Evolutionary conservation across 257 asterid species (phyloP), one percentile per base, ranked within the genome.

Genomic region (Solanum rostratum): DNA sequence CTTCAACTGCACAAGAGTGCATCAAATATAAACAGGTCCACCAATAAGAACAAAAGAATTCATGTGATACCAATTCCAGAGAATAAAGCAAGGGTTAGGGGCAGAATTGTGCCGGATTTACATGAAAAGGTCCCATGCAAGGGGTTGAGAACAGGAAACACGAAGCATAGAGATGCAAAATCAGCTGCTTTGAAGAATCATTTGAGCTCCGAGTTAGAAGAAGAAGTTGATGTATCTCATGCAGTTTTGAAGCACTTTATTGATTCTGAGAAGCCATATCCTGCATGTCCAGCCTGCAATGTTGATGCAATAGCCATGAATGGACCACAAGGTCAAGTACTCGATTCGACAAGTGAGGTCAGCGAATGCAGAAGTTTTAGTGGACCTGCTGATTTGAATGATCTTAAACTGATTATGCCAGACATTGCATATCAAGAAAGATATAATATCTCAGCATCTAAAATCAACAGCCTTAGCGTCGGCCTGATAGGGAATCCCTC

Each of bases 21-120:
- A 52, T 41, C 65, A 65, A 50, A 46, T 63, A 79, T 33, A 79
- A 81, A 24, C 12, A 68, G 30, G 57, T 41, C 24, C 46, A 46
- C 80, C 29, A 37, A 54, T 18, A 27, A 66, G 85, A 81, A 53
- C 46, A 65, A 53, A 68, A 27, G 11, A 27, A 50, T 53, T 55
- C 84, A 22, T 39, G 86, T 15, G 12, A 62, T 84, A 43, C 79
- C 84, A 24, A 63, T 52, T 84, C 55, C 80, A 78, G 80, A 78
- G 66, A 27, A 20, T 60, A 76, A 46, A 76, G 69, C n/a, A 30
- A 29, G 20, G 80, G 69, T 30, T 65, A 55, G 69, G 27, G 49
- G 30, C n/a, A 55, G 43, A 7, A 53, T 84, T 73, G 54, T 45
- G 10, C 20, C 60, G 41, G 83, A 84, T 27, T 68, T 37, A 52